phyloP scores from a whole-genome alignment of 2,329 filamentous ascomycete species.

The Penicillium crustosum region DNA sequence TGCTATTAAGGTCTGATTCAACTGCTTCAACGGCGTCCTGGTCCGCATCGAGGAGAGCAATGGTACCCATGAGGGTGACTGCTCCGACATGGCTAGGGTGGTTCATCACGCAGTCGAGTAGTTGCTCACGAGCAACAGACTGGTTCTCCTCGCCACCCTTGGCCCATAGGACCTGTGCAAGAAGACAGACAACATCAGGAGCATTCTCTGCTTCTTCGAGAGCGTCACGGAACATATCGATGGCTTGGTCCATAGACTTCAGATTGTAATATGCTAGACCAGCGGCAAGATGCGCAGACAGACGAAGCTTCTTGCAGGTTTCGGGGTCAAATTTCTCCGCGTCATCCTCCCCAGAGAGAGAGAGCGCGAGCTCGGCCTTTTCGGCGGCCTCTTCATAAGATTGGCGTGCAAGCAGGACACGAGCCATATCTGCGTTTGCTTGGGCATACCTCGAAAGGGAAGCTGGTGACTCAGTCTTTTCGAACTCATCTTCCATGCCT shows the following conservation, averaged over 20 bases:
- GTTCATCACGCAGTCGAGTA: constrained; percentile 77
- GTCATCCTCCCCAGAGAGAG: constrained; percentile 71
- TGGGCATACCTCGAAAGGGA: constrained; percentile 76
- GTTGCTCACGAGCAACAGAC: constrained; percentile 71
- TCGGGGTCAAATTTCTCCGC: constrained; percentile 63
- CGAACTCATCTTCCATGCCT: constrained; percentile 76
- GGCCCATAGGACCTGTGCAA: constrained; percentile 92
- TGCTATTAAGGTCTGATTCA: constrained; percentile 68
- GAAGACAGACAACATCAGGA: constrained; percentile 80
- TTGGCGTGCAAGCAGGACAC: constrained; percentile 72
- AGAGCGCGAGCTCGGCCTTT: constrained; percentile 76
- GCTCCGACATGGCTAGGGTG: constrained; percentile 75
- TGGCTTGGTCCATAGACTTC: constrained; percentile 64
- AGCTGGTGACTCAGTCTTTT: constrained; percentile 72
- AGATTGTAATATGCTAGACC: constrained; percentile 79
- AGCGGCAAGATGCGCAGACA: constrained; percentile 82
- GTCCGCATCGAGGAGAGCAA: constrained; percentile 79
- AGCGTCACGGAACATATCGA: constrained; percentile 76
- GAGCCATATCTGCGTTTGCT: constrained; percentile 80
- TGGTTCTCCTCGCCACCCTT: constrained; percentile 73
- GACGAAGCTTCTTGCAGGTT: constrained; percentile 66
- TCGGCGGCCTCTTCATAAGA: constrained; percentile 70
- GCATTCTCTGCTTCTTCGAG: constrained; percentile 73
- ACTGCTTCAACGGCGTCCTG: constrained; percentile 78
- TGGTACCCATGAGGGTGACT: constrained; percentile 76